Conservation (phyloP, 2,329 filamentous ascomycete genomes). For the Boeremia lycopersici region DNA sequence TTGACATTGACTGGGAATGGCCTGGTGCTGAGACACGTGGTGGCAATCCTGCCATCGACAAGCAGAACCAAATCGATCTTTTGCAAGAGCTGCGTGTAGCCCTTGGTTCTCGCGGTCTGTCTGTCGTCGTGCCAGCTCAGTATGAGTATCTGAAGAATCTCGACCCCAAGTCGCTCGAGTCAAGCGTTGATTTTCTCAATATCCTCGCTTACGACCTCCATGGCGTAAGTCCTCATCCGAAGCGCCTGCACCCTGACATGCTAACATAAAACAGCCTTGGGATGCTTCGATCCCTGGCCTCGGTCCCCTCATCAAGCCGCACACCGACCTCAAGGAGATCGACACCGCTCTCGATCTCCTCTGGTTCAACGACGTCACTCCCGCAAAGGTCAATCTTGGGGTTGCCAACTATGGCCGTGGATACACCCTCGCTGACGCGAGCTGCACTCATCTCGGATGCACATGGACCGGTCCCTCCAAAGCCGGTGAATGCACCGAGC, state of each 20-base stretch:
- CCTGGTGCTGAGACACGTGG: conserved; percentile 41
- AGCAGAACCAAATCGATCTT: conserved; percentile 26
- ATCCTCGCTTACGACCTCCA: conserved; percentile 57
- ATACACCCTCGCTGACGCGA: conserved; percentile 31
- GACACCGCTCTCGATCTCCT: conserved; percentile 51
- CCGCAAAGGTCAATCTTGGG: conserved; percentile 53
- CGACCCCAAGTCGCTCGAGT: conserved; percentile 30
- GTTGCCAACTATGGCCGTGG: conserved; percentile 55
- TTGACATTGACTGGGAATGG: conserved; percentile 57
- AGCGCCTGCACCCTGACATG: not conserved
- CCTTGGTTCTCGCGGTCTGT: conserved; percentile 28
- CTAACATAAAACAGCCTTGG: conserved; percentile 13
- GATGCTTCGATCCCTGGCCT: conserved; percentile 21
- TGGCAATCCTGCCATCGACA: conserved; percentile 45
- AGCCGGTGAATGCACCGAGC: conserved; percentile 28
- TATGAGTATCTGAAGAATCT: conserved; percentile 37
- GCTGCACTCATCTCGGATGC: conserved; percentile 31
- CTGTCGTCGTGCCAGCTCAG: conserved; percentile 33
- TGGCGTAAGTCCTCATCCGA: too few relatives aligned
- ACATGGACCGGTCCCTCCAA: conserved; percentile 23
- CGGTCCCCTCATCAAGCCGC: conserved; percentile 44
- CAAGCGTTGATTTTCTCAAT: conserved; percentile 51
- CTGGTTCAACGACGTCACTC: conserved; percentile 53
- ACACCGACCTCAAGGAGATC: conserved; percentile 59
- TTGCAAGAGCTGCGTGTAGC: conserved; percentile 30